Evolutionary conservation across 129 eudicot species (phyloP).

Genomic region (Escallonia herrerae): DNA sequence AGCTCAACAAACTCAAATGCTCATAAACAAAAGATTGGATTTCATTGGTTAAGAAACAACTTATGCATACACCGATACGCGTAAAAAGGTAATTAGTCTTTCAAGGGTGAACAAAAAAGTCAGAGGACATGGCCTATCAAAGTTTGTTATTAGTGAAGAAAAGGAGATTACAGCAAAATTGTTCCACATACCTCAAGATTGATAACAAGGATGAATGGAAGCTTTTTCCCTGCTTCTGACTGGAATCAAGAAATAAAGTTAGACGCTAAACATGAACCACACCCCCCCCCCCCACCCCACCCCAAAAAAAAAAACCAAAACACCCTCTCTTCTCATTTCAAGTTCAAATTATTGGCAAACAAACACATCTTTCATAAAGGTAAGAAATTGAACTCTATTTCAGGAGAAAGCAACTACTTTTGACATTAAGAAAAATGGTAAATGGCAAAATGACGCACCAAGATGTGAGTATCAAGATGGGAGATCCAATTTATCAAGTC

Average conservation of each 20-base stretch:
- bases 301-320: too few species aligned
- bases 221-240: constrained; percentile 78
- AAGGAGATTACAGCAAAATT: background rate
- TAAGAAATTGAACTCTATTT: background rate
- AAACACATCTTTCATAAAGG: background rate
- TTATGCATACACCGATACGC: too few species aligned
- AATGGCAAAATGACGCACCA: background rate
- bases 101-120: too few species aligned
- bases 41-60: too few species aligned
- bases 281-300: too few species aligned
- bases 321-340: background rate
- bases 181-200: constrained; percentile 69
- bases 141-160: background rate
- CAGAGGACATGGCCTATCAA: background rate
- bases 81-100: too few species aligned
- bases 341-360: background rate
- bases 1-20: too few species aligned
- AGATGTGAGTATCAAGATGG: too few species aligned
- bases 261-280: too few species aligned
- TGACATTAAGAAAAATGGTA: background rate
- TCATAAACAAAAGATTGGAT: too few species aligned
- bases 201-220: constrained; percentile 80
- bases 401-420: background rate
- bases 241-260: constrained; percentile 35
- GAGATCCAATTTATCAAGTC: too few species aligned